These are phyloP conservation scores for Calonectria ilicicola DNA, from an alignment of 2,329 filamentous ascomycete species.

Conservation along the genomic window DNA sequence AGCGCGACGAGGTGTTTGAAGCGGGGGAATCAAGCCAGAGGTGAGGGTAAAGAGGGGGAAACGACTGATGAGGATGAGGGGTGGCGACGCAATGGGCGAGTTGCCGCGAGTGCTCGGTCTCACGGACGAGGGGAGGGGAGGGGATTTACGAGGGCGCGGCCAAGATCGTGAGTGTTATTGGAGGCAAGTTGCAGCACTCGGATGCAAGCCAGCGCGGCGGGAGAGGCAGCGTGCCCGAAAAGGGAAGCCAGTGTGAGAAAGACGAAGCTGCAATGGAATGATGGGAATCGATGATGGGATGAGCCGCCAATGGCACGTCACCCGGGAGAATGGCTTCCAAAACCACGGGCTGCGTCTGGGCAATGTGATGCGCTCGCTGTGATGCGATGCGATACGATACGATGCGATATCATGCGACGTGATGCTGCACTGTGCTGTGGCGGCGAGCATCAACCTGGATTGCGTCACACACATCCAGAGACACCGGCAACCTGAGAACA, in stretches of 20 bases:
- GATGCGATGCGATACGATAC: background rate
- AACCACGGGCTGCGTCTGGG: background rate
- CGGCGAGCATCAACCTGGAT: background rate
- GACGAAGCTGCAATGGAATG: slow-evolving; percentile 4
- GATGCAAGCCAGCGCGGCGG: slow-evolving; percentile 9
- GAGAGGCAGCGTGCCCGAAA: background rate
- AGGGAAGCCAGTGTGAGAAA: slow-evolving; percentile 6
- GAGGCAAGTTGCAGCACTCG: slow-evolving; percentile 13
- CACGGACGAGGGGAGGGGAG: slow-evolving; percentile 24
- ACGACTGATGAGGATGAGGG: slow-evolving; percentile 4
- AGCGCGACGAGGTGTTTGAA: background rate
- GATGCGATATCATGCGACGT: background rate
- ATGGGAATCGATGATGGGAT: background rate
- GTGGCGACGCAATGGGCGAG: background rate
- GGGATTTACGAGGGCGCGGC: slow-evolving; percentile 25
- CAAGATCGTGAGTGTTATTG: slow-evolving; percentile 27
- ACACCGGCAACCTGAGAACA: background rate
- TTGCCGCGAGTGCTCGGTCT: background rate
- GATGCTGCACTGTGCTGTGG: background rate
- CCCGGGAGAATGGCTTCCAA: background rate
- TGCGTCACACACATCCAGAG: background rate
- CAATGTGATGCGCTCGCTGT: background rate
- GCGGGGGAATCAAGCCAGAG: slow-evolving; percentile 15
- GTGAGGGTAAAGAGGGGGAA: slow-evolving; percentile 11
- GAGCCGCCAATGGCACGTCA: slow-evolving; percentile 40